Conservation (phyloP, 23 red algal genomes). For the Gracilariopsis chorda region DNA sequence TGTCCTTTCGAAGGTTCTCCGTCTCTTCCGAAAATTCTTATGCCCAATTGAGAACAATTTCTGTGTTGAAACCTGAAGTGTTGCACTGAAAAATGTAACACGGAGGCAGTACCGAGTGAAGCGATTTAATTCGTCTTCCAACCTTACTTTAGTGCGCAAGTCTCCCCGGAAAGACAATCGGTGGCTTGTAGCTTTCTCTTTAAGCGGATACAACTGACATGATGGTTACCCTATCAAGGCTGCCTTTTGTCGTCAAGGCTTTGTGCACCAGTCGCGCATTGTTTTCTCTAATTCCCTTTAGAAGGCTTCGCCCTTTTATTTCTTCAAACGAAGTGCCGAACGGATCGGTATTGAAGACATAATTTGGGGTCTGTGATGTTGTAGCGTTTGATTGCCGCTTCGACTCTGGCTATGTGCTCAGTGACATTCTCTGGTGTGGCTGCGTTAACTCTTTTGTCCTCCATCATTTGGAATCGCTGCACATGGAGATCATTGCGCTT, state of each 20-base stretch:
- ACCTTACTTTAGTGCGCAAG: background rate
- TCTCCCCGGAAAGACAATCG: background rate
- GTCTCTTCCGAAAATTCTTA: background rate
- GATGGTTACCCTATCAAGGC: no score
- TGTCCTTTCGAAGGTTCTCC: background rate
- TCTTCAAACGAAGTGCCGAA: no score
- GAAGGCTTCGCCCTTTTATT: no score
- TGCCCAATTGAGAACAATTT: background rate
- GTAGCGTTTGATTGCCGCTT: background rate
- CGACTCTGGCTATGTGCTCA: background rate
- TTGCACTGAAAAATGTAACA: background rate
- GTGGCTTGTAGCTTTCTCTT: background rate
- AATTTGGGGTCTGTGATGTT: constrained; percentile 2
- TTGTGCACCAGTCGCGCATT: no score
- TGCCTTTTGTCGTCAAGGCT: no score
- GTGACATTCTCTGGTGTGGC: background rate
- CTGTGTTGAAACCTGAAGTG: background rate
- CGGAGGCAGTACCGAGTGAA: background rate
- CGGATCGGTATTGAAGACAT: no score
- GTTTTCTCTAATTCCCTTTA: no score
- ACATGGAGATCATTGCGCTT: no score
- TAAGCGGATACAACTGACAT: background rate
- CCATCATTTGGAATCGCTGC: no score
- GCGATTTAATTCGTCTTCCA: background rate
- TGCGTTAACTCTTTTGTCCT: background rate